Base-by-base conservation (phyloP, 2,329 filamentous ascomycete genomes). In the Claviceps digitariae region DNA sequence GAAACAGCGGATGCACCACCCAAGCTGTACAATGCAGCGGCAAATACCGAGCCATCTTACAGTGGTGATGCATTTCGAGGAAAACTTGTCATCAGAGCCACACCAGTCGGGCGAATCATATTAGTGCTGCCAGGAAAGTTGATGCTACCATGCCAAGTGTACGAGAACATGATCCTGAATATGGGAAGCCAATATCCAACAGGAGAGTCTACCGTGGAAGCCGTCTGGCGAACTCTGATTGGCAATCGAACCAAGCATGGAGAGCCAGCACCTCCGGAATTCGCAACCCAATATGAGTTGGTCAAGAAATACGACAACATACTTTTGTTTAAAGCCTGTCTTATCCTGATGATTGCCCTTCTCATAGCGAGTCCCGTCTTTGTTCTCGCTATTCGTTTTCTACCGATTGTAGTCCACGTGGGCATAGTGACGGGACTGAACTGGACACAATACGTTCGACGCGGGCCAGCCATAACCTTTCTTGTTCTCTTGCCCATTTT, bases 211-310 rank as follows among this genome's bases (percentile, higher is more conserved):
- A 47, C 49, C 13, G 38, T 45, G 7, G 54, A 56, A 44, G 54
- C 54, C n/a, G 27, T 54, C 2, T 56, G 54, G 52, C 54, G 54
- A 9, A 56, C 52, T 20, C 20, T 54, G 29, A 48, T 52, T 21
- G 54, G 41, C 10, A 56, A 56, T 49, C 44, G 52, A 36, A 54
- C 54, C 31, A 50, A 49, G 15, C 38, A 45, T 29, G 54, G 52
- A 6, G 48, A 44, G 25, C 45, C 15, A 13, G 52, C 52, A 7
- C 52, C 52, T 15, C 47, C 52, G 2, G 52, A 50, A 21, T 56
- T 52, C 21, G 52, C 36, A 17, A 8, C 36, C 38, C 54, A 54
- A 29, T 56, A 56, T 29, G 41, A 54, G 47, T 52, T 48, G 34
- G 48, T 54, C 40, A 56, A 56, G 45, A 15, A 15, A 21, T 17